Evolutionary conservation across 306 rosid genomes (phyloP).

Genomic region (Corylus avellana): DNA sequence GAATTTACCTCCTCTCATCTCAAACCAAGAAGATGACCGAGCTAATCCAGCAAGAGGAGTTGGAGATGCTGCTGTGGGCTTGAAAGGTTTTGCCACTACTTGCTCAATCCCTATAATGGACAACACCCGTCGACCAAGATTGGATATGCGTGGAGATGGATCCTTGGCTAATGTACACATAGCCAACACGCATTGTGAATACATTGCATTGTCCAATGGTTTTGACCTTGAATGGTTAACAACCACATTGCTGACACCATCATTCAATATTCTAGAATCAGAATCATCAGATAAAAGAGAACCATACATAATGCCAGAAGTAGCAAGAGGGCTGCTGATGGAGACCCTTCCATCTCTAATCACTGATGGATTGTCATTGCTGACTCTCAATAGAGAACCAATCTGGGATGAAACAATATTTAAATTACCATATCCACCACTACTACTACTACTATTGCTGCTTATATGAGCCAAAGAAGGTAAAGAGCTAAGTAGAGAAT

Average conservation of each 20-base stretch:
- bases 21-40: constrained; percentile 95
- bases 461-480: constrained; percentile 75
- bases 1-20: constrained; percentile 88
- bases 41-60: constrained; percentile 68
- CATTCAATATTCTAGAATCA: constrained; percentile 86
- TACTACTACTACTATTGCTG: constrained; percentile 39
- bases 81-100: constrained; percentile 82
- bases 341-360: constrained; percentile 78
- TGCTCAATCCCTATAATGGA: constrained; percentile 95
- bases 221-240: constrained; percentile 60
- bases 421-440: constrained; percentile 46
- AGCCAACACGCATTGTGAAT: constrained; percentile 82
- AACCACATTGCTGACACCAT: constrained; percentile 80
- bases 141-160: constrained; percentile 92
- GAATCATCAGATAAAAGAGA: constrained; percentile 91
- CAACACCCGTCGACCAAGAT: constrained; percentile 81
- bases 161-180: constrained; percentile 94
- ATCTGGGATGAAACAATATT: constrained; percentile 78
- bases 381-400: constrained; percentile 79
- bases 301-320: constrained; percentile 85
- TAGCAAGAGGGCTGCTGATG: constrained; percentile 84
- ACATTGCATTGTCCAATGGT: constrained; percentile 71
- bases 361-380: constrained; percentile 59
- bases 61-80: constrained; percentile 41
- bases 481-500: constrained; percentile 69